Base-by-base conservation (phyloP, 148 eudicot species). In the Cornus suecica region DNA sequence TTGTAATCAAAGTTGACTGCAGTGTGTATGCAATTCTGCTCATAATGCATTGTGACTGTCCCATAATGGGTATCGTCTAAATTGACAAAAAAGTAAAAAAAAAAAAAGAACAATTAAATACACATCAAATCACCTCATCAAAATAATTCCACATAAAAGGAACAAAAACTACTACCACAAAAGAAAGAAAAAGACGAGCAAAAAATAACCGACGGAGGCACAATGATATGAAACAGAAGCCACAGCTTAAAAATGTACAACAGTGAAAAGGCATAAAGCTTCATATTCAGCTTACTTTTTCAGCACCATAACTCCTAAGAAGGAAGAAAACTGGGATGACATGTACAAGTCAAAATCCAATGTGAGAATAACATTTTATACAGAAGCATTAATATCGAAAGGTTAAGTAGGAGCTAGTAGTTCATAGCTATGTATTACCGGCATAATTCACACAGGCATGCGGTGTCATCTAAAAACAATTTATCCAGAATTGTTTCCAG, bases 391-490 rank as follows among this genome's bases (percentile, higher is more conserved):
- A 9, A 9, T 4, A 6, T 11, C 32, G 24, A 1, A 58, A 52
- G 32, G 54, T 30, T 23, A 67, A 5, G 14, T 23, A 34, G 69
- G 62, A 78, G 26, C 62, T 20, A 70, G 5, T 32, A 30, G 10
- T 8, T 29, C 52, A 72, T 18, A 10, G 42, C 32, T 14, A 64
- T 15, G 76, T 63, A 74, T 83, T 86, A 95, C 99, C 99, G 74
- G 74, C 60, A 90, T 66, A 85, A 88, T 91, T 95, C 99, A 87
- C 91, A 88, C 20, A 95, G 86, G 85, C 90, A 86, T 67, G 88
- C 88, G 41, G 91, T 81, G 77, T 95, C 99, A 84, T 95, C 97
- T 75, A 86, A 80, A 84, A 88, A 85, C 76, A 92, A 77, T 80
- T 95, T 92, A 77, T 95, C 89, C 74, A 88, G 83, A 32, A 92